Base-by-base conservation (phyloP, 2,329 filamentous ascomycete genomes). In the Aspergillus spinulosporus region DNA sequence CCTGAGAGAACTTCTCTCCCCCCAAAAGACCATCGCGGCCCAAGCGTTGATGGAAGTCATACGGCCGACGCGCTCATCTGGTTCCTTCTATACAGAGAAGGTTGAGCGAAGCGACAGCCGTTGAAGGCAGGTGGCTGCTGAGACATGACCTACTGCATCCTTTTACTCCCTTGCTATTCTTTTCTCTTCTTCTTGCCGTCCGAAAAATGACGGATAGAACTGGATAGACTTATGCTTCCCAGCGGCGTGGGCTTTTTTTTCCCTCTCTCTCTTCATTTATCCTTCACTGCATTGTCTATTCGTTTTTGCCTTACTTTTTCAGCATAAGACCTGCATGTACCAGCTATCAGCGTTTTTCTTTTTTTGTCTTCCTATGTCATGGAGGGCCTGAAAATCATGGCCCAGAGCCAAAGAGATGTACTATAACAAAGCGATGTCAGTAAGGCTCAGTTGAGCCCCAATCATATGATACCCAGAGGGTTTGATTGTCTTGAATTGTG, bases 71-170 rank as follows among this genome's bases (percentile, higher is more conserved):
- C 44, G 15, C 45, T 44, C 15, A 28, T 29, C 37, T 5, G 11
- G 6, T 37, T 47, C 42, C 34, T 37, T 37, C 34, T 11, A 37
- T 12, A 49, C 50, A 49, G 50, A 51, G 21, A 52, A 52, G 45
- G 36, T 55, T 58, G 45, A 49, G 28, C 32, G 31, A 52, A 14
- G 47, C 46, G 52, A 49, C 34, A 26, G 40, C 49, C 40, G 34
- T 21, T 21, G 11, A 15, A 43, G 42, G 29, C 42, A 26, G 49
- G 49, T 57, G 54, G 48, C 61, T 57, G 57, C 63, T 59, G 58
- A 59, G 47, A 57, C 52, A 52, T 56, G 56, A 15, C 14, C 29
- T 34, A n/a, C 29, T 54, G 49, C 29, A 31, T 51, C 50, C 26
- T 42, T 52, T 55, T 45, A 3, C 4, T 48, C 42, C 32, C 29